Conservation (phyloP, 2,329 filamentous ascomycete species). For the Diaporthe ampelina region DNA sequence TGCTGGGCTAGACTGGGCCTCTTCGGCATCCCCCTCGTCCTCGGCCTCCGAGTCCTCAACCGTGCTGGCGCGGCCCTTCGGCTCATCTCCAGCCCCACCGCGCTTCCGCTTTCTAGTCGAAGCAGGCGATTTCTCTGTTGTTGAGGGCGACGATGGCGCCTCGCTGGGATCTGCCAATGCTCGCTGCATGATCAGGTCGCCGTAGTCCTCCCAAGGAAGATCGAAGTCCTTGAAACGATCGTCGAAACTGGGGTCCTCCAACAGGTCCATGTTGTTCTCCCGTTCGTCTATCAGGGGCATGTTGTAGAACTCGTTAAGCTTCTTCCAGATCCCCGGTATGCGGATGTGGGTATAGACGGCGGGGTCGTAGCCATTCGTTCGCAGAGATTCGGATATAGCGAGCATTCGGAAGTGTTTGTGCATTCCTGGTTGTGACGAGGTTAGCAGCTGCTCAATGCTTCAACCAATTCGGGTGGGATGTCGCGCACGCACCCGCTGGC, state of each 20-base stretch:
- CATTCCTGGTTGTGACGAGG: constrained; percentile 70
- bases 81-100: constrained; percentile 50
- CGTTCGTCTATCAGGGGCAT: constrained; percentile 88
- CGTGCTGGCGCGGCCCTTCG: constrained; percentile 60
- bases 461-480: not conserved
- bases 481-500: constrained; percentile 77
- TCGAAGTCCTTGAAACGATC: constrained; percentile 77
- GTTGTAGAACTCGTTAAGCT: constrained; percentile 87
- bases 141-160: constrained; percentile 60
- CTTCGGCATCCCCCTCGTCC: constrained; percentile 50
- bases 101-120: constrained; percentile 62
- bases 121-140: constrained; percentile 55
- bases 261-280: constrained; percentile 72
- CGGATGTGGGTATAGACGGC: constrained; percentile 82
- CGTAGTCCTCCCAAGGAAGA: constrained; percentile 65
- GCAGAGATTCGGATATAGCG: constrained; percentile 83
- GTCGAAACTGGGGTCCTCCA: constrained; percentile 69
- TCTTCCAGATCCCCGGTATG: constrained; percentile 92
- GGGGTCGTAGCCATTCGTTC: constrained; percentile 84
- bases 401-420: constrained; percentile 96
- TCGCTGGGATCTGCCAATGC: constrained; percentile 62
- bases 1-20: constrained; percentile 52
- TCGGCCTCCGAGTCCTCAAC: constrained; percentile 67
- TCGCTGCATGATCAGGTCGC: constrained; percentile 62
- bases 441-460: constrained; percentile 32